Percentiles rank a stretch among this genome's conserved stretches.
These are phyloP conservation scores for Aegle marmelos DNA, from an alignment of 345 rosid species.

Conservation along the genomic window DNA sequence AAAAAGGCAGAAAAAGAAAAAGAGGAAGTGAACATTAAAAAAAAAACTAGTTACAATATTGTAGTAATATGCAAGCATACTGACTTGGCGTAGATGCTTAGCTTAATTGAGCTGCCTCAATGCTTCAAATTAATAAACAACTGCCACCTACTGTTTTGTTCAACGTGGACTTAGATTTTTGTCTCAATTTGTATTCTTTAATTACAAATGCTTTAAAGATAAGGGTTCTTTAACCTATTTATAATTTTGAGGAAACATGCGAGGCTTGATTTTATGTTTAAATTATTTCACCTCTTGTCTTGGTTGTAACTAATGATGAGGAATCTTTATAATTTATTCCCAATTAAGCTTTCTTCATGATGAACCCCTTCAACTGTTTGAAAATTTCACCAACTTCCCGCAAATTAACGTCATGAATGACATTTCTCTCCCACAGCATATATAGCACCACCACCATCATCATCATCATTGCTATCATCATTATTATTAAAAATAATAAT, in stretches of 20 bases:
- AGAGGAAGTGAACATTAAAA: neutral
- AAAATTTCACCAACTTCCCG: neutral
- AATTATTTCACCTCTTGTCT: neutral
- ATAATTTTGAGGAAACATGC: neutral
- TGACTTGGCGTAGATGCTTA: neutral
- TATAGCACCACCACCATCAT: too few relatives aligned
- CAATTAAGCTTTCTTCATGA: neutral
- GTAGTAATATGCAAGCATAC: neutral
- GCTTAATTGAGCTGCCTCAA: neutral
- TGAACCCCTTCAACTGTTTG: neutral
- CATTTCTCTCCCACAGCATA: neutral
- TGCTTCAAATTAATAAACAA: neutral
- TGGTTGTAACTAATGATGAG: neutral
- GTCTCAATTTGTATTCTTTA: neutral
- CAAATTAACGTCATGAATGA: neutral
- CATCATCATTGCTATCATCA: too few relatives aligned
- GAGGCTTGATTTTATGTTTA: neutral
- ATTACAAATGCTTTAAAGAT: neutral
- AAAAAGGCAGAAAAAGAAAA: neutral
- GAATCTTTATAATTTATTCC: constrained; percentile 3
- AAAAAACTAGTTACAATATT: neutral
- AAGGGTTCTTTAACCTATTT: neutral
- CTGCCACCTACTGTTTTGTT: neutral
- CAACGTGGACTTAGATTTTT: neutral
- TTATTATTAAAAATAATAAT: too few relatives aligned